Percentiles rank a stretch among this genome's conserved stretches.
Evolutionary conservation across 768 basidiomycete genomes (phyloP).

Genomic region (Tulasnella sp.): DNA sequence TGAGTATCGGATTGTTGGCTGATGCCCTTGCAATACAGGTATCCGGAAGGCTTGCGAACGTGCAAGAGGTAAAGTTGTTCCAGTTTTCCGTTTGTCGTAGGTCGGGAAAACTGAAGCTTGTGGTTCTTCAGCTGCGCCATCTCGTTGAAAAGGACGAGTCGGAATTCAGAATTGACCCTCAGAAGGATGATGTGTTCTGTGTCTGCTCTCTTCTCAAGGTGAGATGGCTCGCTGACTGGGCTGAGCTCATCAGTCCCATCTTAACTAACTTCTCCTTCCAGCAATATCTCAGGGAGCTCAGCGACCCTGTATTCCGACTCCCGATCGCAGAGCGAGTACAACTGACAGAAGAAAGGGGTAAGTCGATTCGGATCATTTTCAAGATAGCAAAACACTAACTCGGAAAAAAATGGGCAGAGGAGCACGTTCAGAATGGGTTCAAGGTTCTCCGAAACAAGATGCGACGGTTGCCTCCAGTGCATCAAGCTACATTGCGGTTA

Average conservation of each 20-base stretch:
- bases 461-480: conserved; percentile 70
- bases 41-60: conserved; percentile 74
- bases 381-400: not conserved
- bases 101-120: not conserved
- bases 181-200: conserved; percentile 70
- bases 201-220: conserved; percentile 84
- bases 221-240: not conserved
- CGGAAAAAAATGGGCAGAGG: conserved; percentile 38
- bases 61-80: conserved; percentile 56
- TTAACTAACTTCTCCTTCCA: conserved; percentile 27
- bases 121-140: conserved; percentile 56
- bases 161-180: conserved; percentile 61
- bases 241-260: not conserved
- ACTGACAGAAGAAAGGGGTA: conserved; percentile 70
- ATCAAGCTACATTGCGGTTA: conserved; percentile 74
- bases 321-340: conserved; percentile 73
- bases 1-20: not conserved
- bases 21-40: conserved; percentile 39
- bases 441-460: conserved; percentile 79
- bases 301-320: conserved; percentile 82
- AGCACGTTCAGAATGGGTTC: conserved; percentile 64
- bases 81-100: not conserved
- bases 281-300: conserved; percentile 78
- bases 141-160: conserved; percentile 79
- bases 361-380: conserved; percentile 14